These are phyloP conservation scores for Brachypodium distachyon DNA, from an alignment of 202 grass and related monocot genomes.

Conservation along the genomic window DNA sequence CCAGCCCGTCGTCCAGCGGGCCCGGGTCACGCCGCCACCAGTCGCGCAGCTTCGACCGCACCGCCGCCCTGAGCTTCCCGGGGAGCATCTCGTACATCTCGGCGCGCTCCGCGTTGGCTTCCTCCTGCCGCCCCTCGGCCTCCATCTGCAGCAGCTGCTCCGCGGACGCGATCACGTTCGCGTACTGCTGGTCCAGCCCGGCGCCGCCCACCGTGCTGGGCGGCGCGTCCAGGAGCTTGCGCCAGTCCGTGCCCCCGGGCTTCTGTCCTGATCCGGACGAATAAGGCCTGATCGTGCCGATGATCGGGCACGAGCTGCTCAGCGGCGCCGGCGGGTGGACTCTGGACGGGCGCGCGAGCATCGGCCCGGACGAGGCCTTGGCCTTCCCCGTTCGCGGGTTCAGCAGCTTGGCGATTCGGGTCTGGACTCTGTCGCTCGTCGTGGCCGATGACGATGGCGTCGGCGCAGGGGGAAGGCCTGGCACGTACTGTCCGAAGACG, in stretches of 20 bases:
- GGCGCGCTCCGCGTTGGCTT: constrained; percentile 42
- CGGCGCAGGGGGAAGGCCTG: constrained; percentile 34
- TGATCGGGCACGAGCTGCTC: constrained; percentile 70
- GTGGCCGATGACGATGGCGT: background rate
- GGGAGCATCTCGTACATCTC: constrained; percentile 95
- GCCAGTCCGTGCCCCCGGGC: constrained; percentile 31
- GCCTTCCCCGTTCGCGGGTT: background rate
- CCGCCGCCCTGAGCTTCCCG: constrained; percentile 43
- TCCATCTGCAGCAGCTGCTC: constrained; percentile 67
- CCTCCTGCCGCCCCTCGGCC: constrained; percentile 50
- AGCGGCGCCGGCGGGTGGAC: constrained; percentile 18
- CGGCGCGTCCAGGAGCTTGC: constrained; percentile 45
- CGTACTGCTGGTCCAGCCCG: constrained; percentile 75
- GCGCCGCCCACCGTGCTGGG: constrained; percentile 48
- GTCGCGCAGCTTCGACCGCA: constrained; percentile 77
- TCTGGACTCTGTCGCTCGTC: constrained; percentile 17
- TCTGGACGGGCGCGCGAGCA: constrained; percentile 29
- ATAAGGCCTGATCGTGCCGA: constrained; percentile 7
- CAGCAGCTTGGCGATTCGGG: constrained; percentile 32
- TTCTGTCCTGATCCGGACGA: constrained; percentile 14
- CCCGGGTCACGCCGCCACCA: constrained; percentile 77
- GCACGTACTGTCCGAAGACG: constrained; percentile 48
- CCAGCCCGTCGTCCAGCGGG: constrained; percentile 51
- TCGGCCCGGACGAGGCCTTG: constrained; percentile 58
- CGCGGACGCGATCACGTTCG: constrained; percentile 58